phyloP scores from a whole-genome alignment of 139 green algal genomes.

The Gonium pectorale region DNA sequence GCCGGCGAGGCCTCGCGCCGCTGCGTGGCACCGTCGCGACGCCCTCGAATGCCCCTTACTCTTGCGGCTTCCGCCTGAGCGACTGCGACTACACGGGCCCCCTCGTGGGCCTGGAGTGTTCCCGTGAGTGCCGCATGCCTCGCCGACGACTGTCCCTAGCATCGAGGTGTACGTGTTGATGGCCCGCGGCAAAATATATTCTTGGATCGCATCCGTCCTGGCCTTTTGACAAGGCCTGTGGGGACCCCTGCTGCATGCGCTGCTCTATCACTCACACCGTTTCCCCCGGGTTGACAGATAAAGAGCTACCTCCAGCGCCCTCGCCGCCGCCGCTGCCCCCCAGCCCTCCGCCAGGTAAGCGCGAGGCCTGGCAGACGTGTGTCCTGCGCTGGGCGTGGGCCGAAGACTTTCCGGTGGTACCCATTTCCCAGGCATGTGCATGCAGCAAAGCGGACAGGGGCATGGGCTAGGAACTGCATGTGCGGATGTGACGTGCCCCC shows the following conservation, averaged over 20 bases:
- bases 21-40: background rate
- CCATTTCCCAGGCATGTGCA: too few species aligned
- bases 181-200: too few species aligned
- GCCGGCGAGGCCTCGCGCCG: background rate
- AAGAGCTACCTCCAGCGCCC: background rate
- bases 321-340: background rate
- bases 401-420: too few species aligned
- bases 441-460: too few species aligned
- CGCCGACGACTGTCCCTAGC: background rate
- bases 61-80: background rate
- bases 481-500: too few species aligned
- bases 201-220: too few species aligned
- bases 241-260: too few species aligned
- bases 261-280: background rate
- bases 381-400: background rate
- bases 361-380: too few species aligned
- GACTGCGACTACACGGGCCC: conserved; percentile 2
- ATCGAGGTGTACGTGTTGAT: too few species aligned
- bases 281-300: background rate
- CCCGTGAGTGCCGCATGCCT: background rate
- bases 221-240: background rate
- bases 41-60: background rate
- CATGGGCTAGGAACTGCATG: too few species aligned
- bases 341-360: background rate
- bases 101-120: background rate